These are phyloP conservation scores for Silene uniflora DNA, from an alignment of 148 eudicot genomes.

Conservation along the genomic window DNA sequence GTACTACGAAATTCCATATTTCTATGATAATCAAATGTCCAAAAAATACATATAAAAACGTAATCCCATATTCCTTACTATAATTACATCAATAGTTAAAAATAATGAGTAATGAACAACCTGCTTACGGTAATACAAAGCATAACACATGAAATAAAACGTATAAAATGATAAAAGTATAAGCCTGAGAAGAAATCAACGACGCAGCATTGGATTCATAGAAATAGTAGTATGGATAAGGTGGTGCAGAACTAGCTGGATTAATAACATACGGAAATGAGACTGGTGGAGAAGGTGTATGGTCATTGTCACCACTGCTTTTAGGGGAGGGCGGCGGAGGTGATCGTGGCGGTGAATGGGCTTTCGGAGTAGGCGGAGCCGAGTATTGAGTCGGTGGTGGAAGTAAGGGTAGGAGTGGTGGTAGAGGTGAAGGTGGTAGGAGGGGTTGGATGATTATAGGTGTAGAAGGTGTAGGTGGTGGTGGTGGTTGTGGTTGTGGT, in stretches of 20 bases:
- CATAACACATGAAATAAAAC: conserved; percentile 14
- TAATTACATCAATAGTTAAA: conserved; percentile 1
- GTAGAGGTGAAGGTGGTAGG: conserved; percentile 22
- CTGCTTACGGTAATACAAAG: neutral
- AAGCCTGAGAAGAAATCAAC: conserved; percentile 13
- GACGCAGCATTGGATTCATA: conserved; percentile 42
- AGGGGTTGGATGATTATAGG: conserved; percentile 20
- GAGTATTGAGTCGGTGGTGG: conserved; percentile 28
- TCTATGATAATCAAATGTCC: neutral
- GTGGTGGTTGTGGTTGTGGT: conserved; percentile 24
- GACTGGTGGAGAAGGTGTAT: conserved; percentile 37
- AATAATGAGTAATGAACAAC: neutral
- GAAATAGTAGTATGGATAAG: conserved; percentile 78
- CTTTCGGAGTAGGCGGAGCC: conserved; percentile 19
- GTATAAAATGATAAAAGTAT: conserved; percentile 14
- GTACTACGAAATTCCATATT: neutral
- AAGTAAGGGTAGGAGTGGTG: conserved; percentile 24
- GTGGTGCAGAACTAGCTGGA: conserved; percentile 41
- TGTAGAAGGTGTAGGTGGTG: conserved; percentile 22
- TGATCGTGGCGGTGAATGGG: conserved; percentile 13
- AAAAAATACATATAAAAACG: neutral
- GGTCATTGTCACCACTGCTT: conserved; percentile 11
- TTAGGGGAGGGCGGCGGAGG: conserved; percentile 13
- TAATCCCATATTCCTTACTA: neutral
- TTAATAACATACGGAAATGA: conserved; percentile 28